phyloP scores from a whole-genome alignment of 1,284 basidiomycete species.

The Trametes versicolor region DNA sequence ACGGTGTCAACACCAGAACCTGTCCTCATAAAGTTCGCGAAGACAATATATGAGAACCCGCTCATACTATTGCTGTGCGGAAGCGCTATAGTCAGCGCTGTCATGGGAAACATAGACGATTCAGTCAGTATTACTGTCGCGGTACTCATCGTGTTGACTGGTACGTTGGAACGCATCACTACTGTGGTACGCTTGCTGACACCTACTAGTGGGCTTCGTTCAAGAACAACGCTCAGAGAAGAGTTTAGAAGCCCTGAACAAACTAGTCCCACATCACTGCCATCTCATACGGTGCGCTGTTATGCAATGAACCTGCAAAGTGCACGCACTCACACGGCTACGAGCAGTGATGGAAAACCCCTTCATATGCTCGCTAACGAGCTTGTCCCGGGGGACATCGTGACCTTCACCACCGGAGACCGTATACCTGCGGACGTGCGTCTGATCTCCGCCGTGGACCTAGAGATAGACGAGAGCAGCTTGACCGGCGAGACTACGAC shows the following conservation, averaged over 20 bases:
- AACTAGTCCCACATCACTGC: constrained; percentile 96
- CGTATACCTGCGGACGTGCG: constrained; percentile 95
- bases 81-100: constrained; percentile 86
- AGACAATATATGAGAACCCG: constrained; percentile 94
- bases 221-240: constrained; percentile 97
- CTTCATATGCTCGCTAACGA: constrained; percentile 90
- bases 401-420: constrained; percentile 92
- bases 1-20: constrained; percentile 87
- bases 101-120: constrained; percentile 96
- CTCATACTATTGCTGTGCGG: constrained; percentile 91
- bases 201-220: constrained; percentile 85
- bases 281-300: constrained; percentile 81
- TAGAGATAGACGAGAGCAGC: constrained; percentile 96
- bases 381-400: constrained; percentile 94
- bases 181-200: not conserved
- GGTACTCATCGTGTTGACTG: constrained; percentile 92
- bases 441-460: constrained; percentile 78
- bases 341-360: constrained; percentile 72
- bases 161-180: constrained; percentile 53
- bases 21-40: constrained; percentile 86
- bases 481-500: constrained; percentile 94
- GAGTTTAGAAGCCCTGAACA: constrained; percentile 93
- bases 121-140: constrained; percentile 95
- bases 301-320: constrained; percentile 34
- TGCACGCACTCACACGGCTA: constrained; percentile 37